A percentile compares a stretch with the other conserved stretches of the same genome.
Evolutionary conservation across 805 yeast species (phyloP).

Genomic region (Yamadazyma phyllophila): DNA sequence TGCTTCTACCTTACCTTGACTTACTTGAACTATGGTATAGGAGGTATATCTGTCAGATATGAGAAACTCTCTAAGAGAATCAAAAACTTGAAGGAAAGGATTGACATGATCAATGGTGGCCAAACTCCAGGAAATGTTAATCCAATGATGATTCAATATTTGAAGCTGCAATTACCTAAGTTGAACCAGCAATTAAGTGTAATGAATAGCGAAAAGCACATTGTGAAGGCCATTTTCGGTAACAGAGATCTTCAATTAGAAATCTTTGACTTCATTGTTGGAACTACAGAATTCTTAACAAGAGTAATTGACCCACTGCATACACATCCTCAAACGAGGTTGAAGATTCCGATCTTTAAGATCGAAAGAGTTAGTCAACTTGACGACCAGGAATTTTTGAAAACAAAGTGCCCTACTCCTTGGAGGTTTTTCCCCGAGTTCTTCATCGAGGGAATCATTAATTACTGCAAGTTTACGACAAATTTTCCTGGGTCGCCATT

Average conservation of each 20-base stretch:
- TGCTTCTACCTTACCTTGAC: slow-evolving; percentile 79
- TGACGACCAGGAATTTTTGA: slow-evolving; percentile 71
- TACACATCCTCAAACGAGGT: slow-evolving; percentile 50
- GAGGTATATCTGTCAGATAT: slow-evolving; percentile 63
- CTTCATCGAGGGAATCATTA: slow-evolving; percentile 76
- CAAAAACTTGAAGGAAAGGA: slow-evolving; percentile 48
- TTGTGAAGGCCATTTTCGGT: slow-evolving; percentile 62
- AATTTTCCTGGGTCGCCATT: slow-evolving; percentile 57
- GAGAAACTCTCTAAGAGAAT: slow-evolving; percentile 51
- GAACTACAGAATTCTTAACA: slow-evolving; percentile 69
- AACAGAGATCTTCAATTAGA: slow-evolving; percentile 59
- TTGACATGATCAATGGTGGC: slow-evolving; percentile 43
- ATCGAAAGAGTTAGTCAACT: slow-evolving; percentile 62
- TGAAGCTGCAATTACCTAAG: slow-evolving; percentile 46
- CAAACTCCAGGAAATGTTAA: slow-evolving; percentile 26
- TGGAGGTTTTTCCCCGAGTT: slow-evolving; percentile 87
- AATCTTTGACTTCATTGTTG: slow-evolving; percentile 73
- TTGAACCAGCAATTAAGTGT: slow-evolving; percentile 36
- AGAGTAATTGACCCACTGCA: slow-evolving; percentile 73
- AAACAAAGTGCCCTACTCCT: slow-evolving; percentile 65
- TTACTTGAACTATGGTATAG: slow-evolving; percentile 83
- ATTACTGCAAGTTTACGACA: slow-evolving; percentile 63
- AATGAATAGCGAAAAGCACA: slow-evolving; percentile 46
- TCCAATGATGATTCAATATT: slow-evolving; percentile 22
- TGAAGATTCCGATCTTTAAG: slow-evolving; percentile 55